A percentile compares a stretch with the other conserved stretches of the same genome.
Conservation (phyloP, 306 rosid species). For the Glycyrrhiza uralensis region DNA sequence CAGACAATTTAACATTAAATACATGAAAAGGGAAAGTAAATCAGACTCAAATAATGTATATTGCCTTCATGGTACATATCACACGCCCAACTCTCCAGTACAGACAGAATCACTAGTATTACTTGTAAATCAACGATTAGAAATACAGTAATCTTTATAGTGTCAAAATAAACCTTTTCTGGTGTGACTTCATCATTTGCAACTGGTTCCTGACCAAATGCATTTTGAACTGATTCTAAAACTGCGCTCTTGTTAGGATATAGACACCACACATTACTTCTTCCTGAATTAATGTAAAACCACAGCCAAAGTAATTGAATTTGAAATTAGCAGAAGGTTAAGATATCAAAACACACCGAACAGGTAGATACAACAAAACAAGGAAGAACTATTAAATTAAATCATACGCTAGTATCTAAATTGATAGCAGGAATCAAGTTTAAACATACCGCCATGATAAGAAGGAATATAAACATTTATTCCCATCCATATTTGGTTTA, state of each 20-base stretch:
- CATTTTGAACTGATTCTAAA: constrained; percentile 63
- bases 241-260: constrained; percentile 76
- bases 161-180: constrained; percentile 36
- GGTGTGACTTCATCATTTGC: constrained; percentile 30
- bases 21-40: neutral
- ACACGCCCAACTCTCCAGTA: neutral
- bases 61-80: constrained; percentile 7
- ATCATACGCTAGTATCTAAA: neutral
- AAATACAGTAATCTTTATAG: neutral
- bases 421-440: constrained; percentile 6
- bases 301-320: constrained; percentile 9
- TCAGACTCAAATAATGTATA: neutral
- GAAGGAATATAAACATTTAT: neutral
- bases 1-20: neutral
- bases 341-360: neutral
- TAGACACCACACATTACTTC: constrained; percentile 78
- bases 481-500: neutral
- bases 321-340: neutral
- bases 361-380: constrained; percentile 3
- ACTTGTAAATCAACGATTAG: neutral
- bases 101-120: neutral
- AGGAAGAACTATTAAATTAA: neutral
- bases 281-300: constrained; percentile 47
- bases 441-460: neutral
- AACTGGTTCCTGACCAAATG: constrained; percentile 50